Evolutionary conservation across 768 basidiomycete genomes (phyloP), one percentile per base, ranked within the genome.

Genomic region (Amanita polypyramis): DNA sequence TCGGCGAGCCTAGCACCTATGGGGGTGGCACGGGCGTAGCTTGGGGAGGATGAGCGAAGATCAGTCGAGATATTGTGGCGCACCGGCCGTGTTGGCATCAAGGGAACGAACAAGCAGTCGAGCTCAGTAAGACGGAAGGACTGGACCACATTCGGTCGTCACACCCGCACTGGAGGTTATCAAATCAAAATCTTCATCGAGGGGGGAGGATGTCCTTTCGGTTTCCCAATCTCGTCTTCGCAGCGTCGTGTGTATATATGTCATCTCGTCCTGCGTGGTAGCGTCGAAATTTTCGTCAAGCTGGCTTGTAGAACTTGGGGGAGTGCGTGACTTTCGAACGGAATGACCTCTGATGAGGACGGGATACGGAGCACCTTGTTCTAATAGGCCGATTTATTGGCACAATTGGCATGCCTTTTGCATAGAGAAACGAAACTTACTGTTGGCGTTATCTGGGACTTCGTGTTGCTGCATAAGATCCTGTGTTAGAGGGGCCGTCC

Each of bases 101-200:
- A n/a, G n/a, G n/a, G n/a, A n/a, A n/a, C n/a, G n/a, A n/a, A n/a
- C n/a, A n/a, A n/a, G n/a, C n/a, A n/a, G n/a, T n/a, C n/a, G n/a
- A n/a, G n/a, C n/a, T n/a, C n/a, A n/a, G n/a, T n/a, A n/a, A n/a
- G n/a, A n/a, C n/a, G n/a, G n/a, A n/a, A n/a, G n/a, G n/a, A n/a
- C n/a, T n/a, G n/a, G n/a, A n/a, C 43, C 39, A 35, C 20, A 23
- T 45, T 47, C 41, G 39, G 47, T 49, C 32, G 36, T 39, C 20
- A 29, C 17, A 17, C 48, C 49, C 25, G 47, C 53, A 10, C 53
- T 54, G 12, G 50, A 60, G 14, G 64, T 66, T 43, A 58, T 52
- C 38, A 63, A 62, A 54, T 71, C 67, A 47, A 69, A 70, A 53
- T 68, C 65, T 42, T 70, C 68, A 41, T 67, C 63, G 47, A 67